Conservation (phyloP, 768 basidiomycete genomes). For the Coprinopsis cinerea region DNA sequence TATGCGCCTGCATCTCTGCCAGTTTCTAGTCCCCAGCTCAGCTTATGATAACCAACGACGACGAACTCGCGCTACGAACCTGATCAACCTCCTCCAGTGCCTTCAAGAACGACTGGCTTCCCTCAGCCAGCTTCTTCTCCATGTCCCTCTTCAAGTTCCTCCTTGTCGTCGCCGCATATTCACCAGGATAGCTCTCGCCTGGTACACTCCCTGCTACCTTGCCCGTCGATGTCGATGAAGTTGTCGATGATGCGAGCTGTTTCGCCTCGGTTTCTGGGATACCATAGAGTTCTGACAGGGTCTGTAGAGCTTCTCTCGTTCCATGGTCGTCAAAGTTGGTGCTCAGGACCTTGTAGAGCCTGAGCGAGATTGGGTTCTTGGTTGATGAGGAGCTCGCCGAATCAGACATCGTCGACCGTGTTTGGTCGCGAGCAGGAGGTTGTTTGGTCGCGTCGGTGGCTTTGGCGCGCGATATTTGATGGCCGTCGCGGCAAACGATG, state of each 20-base stretch:
- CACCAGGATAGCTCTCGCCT: conserved; percentile 41
- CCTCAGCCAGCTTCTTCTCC: conserved; percentile 75
- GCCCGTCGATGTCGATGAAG: conserved; percentile 23
- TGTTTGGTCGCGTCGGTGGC: no score
- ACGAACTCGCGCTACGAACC: conserved; percentile 43
- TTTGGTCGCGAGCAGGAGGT: no score
- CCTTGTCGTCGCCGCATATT: conserved; percentile 67
- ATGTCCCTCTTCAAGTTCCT: conserved; percentile 81
- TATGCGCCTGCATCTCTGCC: conserved; percentile 68
- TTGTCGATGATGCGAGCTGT: conserved; percentile 20
- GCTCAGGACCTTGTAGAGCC: conserved; percentile 87
- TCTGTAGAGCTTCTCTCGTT: conserved; percentile 75
- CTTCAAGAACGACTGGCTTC: conserved; percentile 75
- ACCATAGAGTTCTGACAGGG: conserved; percentile 75
- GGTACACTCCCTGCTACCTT: conserved; percentile 29
- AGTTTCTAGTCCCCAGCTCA: conserved; percentile 59
- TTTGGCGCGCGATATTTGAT: no score
- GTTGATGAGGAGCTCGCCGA: conserved; percentile 2
- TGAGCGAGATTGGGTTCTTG: conserved; percentile 74
- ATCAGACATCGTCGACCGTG: background rate
- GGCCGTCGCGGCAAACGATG: no score
- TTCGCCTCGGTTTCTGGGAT: conserved; percentile 26
- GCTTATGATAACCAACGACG: conserved; percentile 4
- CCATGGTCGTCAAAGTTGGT: conserved; percentile 73
- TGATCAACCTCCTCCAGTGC: conserved; percentile 88